Evolutionary conservation across 371 early-diverging fungal genomes (phyloP).

Genomic region (Mucor velutinosus): DNA sequence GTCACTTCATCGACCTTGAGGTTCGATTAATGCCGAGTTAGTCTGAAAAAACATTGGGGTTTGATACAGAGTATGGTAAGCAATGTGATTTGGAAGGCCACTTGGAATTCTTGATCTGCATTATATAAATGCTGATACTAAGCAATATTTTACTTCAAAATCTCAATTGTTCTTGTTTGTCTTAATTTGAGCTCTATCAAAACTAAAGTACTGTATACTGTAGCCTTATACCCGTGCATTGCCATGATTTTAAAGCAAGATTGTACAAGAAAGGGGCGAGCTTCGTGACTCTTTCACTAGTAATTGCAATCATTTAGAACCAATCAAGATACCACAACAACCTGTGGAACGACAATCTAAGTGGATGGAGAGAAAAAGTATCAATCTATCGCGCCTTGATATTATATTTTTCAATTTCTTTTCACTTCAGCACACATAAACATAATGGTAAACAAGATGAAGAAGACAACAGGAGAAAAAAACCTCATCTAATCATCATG

Average conservation of each 20-base stretch:
- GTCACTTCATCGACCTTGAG: no score
- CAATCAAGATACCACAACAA: slow-evolving; percentile 17
- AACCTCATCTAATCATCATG: not conserved
- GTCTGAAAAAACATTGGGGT: no score
- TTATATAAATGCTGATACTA: no score
- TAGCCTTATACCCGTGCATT: no score
- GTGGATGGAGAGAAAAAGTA: not conserved
- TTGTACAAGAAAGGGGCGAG: not conserved
- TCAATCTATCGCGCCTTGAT: not conserved
- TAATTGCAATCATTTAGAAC: not conserved
- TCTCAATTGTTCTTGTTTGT: no score
- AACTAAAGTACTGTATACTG: no score
- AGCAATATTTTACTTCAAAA: no score
- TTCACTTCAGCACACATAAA: not conserved
- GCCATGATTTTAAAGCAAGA: not conserved
- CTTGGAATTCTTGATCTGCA: no score
- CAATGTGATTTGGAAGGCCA: no score
- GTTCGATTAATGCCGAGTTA: no score
- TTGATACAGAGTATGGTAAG: no score
- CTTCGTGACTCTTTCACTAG: not conserved
- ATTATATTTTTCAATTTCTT: not conserved
- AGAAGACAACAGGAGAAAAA: not conserved
- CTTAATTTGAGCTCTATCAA: no score
- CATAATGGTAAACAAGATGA: slow-evolving; percentile 5
- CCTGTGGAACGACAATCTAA: slow-evolving; percentile 2